phyloP scores from a whole-genome alignment of 495 filamentous ascomycete species.

The Aspergillus taichungensis region DNA sequence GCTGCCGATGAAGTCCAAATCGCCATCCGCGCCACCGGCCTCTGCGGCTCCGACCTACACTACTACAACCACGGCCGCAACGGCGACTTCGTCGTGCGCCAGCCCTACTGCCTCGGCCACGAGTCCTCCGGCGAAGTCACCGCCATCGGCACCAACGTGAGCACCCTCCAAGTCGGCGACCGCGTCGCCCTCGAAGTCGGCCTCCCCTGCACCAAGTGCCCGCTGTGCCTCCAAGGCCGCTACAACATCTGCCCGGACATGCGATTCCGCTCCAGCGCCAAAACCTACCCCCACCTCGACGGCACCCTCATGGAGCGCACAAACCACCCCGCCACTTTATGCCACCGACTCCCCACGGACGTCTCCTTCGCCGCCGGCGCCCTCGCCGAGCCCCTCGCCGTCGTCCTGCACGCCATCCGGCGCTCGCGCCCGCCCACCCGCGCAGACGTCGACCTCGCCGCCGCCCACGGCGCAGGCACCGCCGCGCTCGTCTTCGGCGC shows the following conservation, averaged over 20 bases:
- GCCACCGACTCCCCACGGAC: constrained; percentile 48
- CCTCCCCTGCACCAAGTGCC: constrained; percentile 65
- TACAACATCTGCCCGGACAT: constrained; percentile 84
- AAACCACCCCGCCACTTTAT: constrained; percentile 57
- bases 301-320: constrained; percentile 75
- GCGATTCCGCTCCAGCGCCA: constrained; percentile 71
- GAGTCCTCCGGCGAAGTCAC: constrained; percentile 68
- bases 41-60: constrained; percentile 78
- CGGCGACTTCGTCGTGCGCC: constrained; percentile 66
- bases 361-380: constrained; percentile 64
- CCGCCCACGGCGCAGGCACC: constrained; percentile 20
- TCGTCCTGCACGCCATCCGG: constrained; percentile 66
- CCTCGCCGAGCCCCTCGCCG: constrained; percentile 68
- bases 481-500: constrained; percentile 71
- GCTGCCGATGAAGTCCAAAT: constrained; percentile 58
- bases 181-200: constrained; percentile 77
- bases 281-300: constrained; percentile 68
- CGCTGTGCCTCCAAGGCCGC: constrained; percentile 54
- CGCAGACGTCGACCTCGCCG: constrained; percentile 18
- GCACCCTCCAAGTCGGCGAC: constrained; percentile 48
- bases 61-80: constrained; percentile 83
- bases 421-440: constrained; percentile 46
- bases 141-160: constrained; percentile 44
- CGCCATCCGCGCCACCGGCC: constrained; percentile 62
- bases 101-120: constrained; percentile 68